Evolutionary conservation across 345 rosid genomes (phyloP).

Genomic region (Syzygium jambos): DNA sequence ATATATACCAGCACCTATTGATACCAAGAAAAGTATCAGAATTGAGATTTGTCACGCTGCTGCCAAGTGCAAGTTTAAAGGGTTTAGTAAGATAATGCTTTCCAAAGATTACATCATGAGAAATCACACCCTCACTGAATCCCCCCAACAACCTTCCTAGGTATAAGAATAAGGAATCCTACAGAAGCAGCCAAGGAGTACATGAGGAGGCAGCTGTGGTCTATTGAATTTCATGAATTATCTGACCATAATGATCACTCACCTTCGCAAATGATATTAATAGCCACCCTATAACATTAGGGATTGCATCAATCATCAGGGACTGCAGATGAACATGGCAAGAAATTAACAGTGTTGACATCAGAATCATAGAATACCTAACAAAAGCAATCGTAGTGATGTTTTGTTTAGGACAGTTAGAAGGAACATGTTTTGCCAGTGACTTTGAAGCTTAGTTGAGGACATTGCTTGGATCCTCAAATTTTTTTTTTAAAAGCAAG

Average conservation of each 20-base stretch:
- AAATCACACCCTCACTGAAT: conserved; percentile 70
- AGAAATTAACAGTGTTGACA: conserved; percentile 38
- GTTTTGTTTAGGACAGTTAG: background rate
- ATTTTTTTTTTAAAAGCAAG: no score
- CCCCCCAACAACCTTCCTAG: conserved; percentile 73
- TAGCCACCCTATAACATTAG: conserved; percentile 75
- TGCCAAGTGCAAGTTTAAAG: background rate
- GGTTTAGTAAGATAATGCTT: background rate
- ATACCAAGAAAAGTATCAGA: background rate
- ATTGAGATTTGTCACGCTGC: background rate
- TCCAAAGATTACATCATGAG: conserved; percentile 42
- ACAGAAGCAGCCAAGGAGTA: background rate
- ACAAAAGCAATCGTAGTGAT: background rate
- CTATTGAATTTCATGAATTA: background rate
- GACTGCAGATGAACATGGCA: conserved; percentile 29
- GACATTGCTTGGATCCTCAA: no score
- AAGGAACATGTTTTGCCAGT: background rate
- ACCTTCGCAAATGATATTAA: conserved; percentile 58
- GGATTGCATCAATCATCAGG: conserved; percentile 65
- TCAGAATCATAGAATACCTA: background rate
- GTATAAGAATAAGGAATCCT: conserved; percentile 66
- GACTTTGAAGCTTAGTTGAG: background rate
- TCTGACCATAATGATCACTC: conserved; percentile 5
- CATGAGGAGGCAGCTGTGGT: background rate
- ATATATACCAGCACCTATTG: conserved; percentile 75